Percentiles rank a stretch among this genome's conserved stretches.
Conservation (phyloP, 202 grass and related monocot species). For the Setaria italica region DNA sequence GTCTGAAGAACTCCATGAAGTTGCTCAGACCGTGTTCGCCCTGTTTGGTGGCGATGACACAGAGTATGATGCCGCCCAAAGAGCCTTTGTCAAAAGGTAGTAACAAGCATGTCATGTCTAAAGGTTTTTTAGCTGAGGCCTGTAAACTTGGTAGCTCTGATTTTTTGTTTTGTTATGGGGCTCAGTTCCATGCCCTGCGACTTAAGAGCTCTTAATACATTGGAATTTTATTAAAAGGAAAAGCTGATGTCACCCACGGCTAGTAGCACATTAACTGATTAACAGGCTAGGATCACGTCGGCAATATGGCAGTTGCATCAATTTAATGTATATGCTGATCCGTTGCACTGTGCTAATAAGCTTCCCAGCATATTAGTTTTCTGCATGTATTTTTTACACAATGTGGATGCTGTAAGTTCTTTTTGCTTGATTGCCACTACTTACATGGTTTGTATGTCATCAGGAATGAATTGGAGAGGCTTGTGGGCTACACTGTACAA, state of each 20-base stretch:
- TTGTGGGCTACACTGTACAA: slow-evolving; percentile 71
- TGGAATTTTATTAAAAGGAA: background rate
- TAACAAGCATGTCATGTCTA: background rate
- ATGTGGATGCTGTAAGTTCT: background rate
- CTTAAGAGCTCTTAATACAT: background rate
- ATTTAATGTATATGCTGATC: background rate
- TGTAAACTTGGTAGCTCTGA: background rate
- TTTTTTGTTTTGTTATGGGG: background rate
- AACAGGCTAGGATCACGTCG: background rate
- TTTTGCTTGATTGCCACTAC: slow-evolving; percentile 23
- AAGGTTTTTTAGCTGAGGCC: background rate
- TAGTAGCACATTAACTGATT: slow-evolving; percentile 3
- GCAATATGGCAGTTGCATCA: background rate
- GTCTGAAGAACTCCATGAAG: slow-evolving; percentile 80
- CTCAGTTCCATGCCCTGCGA: background rate
- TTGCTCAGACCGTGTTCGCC: slow-evolving; percentile 68
- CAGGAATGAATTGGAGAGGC: slow-evolving; percentile 76
- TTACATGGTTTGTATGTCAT: slow-evolving; percentile 40
- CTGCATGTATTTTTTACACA: background rate
- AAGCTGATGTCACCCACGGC: background rate
- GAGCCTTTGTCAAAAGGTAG: slow-evolving; percentile 58
- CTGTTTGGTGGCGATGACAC: slow-evolving; percentile 51
- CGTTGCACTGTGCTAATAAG: background rate
- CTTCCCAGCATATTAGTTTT: background rate
- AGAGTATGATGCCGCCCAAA: slow-evolving; percentile 40